Conservation (phyloP, 1,284 basidiomycete genomes). For the Ganoderma lingzhi region DNA sequence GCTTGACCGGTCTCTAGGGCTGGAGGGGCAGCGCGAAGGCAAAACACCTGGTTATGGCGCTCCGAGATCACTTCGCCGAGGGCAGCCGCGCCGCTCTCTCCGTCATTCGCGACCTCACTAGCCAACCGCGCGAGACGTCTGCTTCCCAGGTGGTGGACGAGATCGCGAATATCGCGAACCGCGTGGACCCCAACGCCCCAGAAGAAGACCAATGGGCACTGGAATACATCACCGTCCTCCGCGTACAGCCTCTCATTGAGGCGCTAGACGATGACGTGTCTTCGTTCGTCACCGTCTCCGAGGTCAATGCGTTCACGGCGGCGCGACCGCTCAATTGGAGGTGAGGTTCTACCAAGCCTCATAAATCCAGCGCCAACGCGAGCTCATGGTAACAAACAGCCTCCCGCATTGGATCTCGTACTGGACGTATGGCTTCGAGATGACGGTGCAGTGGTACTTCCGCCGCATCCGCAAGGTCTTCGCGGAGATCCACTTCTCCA, state of each 20-base stretch:
- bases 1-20: slow-evolving; percentile 24
- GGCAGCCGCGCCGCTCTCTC: slow-evolving; percentile 10
- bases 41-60: slow-evolving; percentile 41
- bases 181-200: neutral
- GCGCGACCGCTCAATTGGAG: slow-evolving; percentile 42
- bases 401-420: slow-evolving; percentile 33
- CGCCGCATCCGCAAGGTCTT: slow-evolving; percentile 25
- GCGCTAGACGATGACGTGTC: slow-evolving; percentile 44
- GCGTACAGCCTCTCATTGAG: slow-evolving; percentile 37
- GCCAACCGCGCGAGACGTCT: slow-evolving; percentile 8
- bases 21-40: slow-evolving; percentile 44
- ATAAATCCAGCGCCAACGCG: slow-evolving; percentile 9
- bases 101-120: slow-evolving; percentile 1
- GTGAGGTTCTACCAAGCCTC: slow-evolving; percentile 27
- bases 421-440: slow-evolving; percentile 31
- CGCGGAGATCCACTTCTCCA: neutral
- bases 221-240: slow-evolving; percentile 32
- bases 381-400: slow-evolving; percentile 14
- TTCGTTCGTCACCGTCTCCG: slow-evolving; percentile 42
- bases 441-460: slow-evolving; percentile 27
- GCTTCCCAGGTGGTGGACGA: slow-evolving; percentile 8
- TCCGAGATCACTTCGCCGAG: slow-evolving; percentile 41
- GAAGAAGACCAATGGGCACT: slow-evolving; percentile 34
- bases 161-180: slow-evolving; percentile 10
- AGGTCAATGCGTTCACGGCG: slow-evolving; percentile 42